Evolutionary conservation across 805 yeast genomes (phyloP).

Genomic region (Yarrowia sp.): DNA sequence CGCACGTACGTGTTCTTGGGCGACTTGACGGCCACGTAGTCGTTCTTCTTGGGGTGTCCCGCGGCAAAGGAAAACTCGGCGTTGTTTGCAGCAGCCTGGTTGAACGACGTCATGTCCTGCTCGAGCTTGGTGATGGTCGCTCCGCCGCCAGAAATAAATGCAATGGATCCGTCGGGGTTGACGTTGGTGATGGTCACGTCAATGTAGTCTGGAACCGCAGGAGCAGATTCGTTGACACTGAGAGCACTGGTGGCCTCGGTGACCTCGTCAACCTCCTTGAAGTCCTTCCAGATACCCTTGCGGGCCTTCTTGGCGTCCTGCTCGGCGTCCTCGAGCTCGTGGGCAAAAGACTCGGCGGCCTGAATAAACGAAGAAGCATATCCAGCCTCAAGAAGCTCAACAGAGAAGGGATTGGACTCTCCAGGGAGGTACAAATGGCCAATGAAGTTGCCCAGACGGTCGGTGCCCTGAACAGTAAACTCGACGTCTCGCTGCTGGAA

Average conservation of each 20-base stretch:
- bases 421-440: slow-evolving; percentile 60
- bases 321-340: slow-evolving; percentile 60
- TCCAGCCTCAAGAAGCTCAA: slow-evolving; percentile 28
- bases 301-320: slow-evolving; percentile 53
- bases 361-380: slow-evolving; percentile 33
- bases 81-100: slow-evolving; percentile 38
- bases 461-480: slow-evolving; percentile 64
- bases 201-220: slow-evolving; percentile 36
- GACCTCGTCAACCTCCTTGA: slow-evolving; percentile 29
- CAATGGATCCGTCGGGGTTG: slow-evolving; percentile 35
- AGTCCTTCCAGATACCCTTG: slow-evolving; percentile 61
- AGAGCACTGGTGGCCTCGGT: background rate
- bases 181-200: slow-evolving; percentile 40
- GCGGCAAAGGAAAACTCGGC: slow-evolving; percentile 34
- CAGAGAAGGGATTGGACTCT: slow-evolving; percentile 48
- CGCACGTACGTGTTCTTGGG: slow-evolving; percentile 57
- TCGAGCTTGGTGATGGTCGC: slow-evolving; percentile 31
- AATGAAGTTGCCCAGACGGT: slow-evolving; percentile 77
- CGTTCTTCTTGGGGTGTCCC: slow-evolving; percentile 48
- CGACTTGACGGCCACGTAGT: slow-evolving; percentile 52
- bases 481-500: slow-evolving; percentile 71
- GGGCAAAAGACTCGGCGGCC: slow-evolving; percentile 43
- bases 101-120: slow-evolving; percentile 35
- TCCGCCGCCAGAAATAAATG: slow-evolving; percentile 33
- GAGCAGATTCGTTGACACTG: slow-evolving; percentile 29